A percentile compares a stretch with the other conserved stretches of the same genome.
These are phyloP conservation scores for Wickerhamomyces rabaulensis DNA, from an alignment of 805 yeast species.

Conservation along the genomic window DNA sequence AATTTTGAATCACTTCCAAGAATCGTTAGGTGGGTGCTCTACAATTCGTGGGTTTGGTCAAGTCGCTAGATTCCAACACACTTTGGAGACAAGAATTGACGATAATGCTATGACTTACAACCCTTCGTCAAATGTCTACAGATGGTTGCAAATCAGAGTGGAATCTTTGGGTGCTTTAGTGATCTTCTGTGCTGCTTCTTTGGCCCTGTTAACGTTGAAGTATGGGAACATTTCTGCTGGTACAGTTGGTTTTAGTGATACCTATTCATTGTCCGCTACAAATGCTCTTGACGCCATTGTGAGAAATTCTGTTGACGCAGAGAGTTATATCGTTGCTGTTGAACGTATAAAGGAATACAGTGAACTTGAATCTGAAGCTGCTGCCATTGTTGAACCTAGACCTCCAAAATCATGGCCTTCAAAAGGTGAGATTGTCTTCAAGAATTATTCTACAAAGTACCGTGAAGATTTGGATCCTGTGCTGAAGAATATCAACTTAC, in stretches of 20 bases:
- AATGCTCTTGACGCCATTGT: conserved; percentile 57
- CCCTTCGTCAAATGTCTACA: conserved; percentile 58
- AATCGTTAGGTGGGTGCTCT: conserved; percentile 57
- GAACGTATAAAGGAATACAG: conserved; percentile 70
- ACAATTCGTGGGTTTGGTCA: conserved; percentile 57
- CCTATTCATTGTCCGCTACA: conserved; percentile 50
- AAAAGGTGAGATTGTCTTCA: conserved; percentile 33
- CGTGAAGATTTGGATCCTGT: conserved; percentile 48
- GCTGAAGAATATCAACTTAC: conserved; percentile 38
- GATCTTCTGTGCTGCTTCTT: conserved; percentile 52
- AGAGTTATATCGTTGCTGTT: conserved; percentile 60
- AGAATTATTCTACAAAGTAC: conserved; percentile 43
- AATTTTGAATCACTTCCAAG: conserved; percentile 67
- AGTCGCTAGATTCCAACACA: conserved; percentile 40
- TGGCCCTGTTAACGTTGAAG: conserved; percentile 62
- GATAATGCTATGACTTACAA: conserved; percentile 44
- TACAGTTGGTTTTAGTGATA: too few relatives aligned
- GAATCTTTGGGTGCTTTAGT: conserved; percentile 46
- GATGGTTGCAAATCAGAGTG: conserved; percentile 61
- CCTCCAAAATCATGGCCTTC: conserved; percentile 20
- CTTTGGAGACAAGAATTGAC: too few relatives aligned
- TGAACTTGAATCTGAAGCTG: conserved; percentile 61
- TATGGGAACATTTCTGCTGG: conserved; percentile 50
- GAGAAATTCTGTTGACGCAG: too few relatives aligned
- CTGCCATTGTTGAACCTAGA: conserved; percentile 37